These are phyloP conservation scores for Suhomyces xylopsoci DNA, from an alignment of 805 yeast species.

Conservation along the genomic window DNA sequence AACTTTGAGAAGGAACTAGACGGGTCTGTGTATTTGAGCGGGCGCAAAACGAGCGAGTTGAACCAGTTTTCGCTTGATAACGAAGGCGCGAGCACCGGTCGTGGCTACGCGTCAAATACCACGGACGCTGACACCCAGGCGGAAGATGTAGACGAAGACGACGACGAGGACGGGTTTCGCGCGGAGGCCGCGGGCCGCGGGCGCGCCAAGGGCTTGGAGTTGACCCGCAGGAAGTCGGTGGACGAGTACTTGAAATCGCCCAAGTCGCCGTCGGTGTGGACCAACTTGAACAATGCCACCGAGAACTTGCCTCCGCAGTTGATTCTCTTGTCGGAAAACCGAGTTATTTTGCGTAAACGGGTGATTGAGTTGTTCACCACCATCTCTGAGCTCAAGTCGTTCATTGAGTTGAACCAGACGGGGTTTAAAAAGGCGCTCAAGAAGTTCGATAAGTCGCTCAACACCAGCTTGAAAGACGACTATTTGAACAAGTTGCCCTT, in stretches of 20 bases:
- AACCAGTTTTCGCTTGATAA: conserved; percentile 4
- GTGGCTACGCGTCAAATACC: conserved; percentile 11
- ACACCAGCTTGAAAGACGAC: conserved; percentile 40
- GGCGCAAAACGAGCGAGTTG: conserved; percentile 5
- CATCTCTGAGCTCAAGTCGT: conserved; percentile 48
- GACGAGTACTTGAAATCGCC: conserved; percentile 39
- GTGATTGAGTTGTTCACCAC: conserved; percentile 44
- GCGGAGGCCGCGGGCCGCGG: conserved; percentile 15
- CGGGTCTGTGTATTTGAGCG: conserved; percentile 8
- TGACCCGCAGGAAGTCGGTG: conserved; percentile 18
- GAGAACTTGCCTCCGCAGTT: conserved; percentile 30
- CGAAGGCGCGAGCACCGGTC: background rate
- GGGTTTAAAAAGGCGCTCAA: conserved; percentile 53
- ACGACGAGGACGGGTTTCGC: conserved; percentile 27
- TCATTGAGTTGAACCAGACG: conserved; percentile 49
- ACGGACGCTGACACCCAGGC: conserved; percentile 38
- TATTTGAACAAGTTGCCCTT: conserved; percentile 47
- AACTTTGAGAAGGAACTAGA: conserved; percentile 50
- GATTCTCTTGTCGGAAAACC: conserved; percentile 44
- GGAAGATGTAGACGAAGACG: conserved; percentile 28
- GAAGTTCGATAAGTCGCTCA: conserved; percentile 51
- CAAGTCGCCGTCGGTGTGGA: conserved; percentile 33
- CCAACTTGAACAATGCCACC: conserved; percentile 18
- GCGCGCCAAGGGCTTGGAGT: conserved; percentile 2
- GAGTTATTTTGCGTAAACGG: conserved; percentile 46